Conservation (phyloP, 106 monocot species). For the Dioscorea dumetorum region DNA sequence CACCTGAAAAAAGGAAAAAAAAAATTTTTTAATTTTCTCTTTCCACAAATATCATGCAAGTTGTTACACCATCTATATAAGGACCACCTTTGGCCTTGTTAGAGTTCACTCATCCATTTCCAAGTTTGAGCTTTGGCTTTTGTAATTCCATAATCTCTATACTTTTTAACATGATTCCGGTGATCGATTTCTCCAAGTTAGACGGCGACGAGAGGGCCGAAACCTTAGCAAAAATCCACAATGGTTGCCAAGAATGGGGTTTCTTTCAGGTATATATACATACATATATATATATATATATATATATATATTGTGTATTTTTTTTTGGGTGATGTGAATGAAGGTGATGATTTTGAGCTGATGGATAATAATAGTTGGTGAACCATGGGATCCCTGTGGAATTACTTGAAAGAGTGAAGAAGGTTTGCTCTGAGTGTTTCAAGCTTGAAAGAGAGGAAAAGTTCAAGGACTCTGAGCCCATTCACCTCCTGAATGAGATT, state of each 20-base stretch:
- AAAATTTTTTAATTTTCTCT: too few species aligned
- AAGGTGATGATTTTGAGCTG: background rate
- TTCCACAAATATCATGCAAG: too few species aligned
- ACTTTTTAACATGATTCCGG: slow-evolving; percentile 15
- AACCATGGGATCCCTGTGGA: slow-evolving; percentile 57
- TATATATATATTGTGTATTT: background rate
- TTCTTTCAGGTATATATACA: slow-evolving; percentile 44
- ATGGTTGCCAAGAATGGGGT: slow-evolving; percentile 56
- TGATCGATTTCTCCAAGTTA: slow-evolving; percentile 45
- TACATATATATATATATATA: background rate
- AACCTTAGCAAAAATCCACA: slow-evolving; percentile 34
- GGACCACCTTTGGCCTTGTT: too few species aligned
- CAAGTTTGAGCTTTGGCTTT: too few species aligned
- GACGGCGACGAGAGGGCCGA: slow-evolving; percentile 26
- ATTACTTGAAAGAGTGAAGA: slow-evolving; percentile 55
- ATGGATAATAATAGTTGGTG: slow-evolving; percentile 28
- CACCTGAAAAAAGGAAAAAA: too few species aligned
- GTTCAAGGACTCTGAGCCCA: slow-evolving; percentile 45
- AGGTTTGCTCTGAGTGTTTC: slow-evolving; percentile 47
- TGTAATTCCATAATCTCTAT: too few species aligned
- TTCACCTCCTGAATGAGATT: slow-evolving; percentile 22
- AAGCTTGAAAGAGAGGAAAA: slow-evolving; percentile 39
- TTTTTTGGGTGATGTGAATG: background rate
- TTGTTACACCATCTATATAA: too few species aligned
- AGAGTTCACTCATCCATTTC: too few species aligned